Conservation (phyloP, 805 yeast genomes). For the Yueomyces sinensis region DNA sequence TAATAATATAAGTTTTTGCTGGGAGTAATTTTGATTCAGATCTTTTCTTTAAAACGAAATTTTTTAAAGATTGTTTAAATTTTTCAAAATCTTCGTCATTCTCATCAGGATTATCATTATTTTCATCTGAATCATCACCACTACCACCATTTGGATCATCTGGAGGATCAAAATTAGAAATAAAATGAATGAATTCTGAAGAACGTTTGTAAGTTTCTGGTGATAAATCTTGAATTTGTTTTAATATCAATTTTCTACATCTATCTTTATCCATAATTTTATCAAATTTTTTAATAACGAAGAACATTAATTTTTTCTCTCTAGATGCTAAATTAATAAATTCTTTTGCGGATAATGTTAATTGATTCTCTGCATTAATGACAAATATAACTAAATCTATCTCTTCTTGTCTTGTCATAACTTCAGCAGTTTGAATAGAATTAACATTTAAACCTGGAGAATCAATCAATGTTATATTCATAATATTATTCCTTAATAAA, state of each 20-base stretch:
- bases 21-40: slow-evolving; percentile 83
- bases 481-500: slow-evolving; percentile 74
- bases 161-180: slow-evolving; percentile 31
- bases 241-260: slow-evolving; percentile 64
- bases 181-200: slow-evolving; percentile 86
- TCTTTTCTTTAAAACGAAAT: slow-evolving; percentile 79
- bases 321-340: slow-evolving; percentile 82
- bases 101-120: slow-evolving; percentile 22
- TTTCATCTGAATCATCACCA: slow-evolving; percentile 18
- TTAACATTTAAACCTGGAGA: slow-evolving; percentile 96
- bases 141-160: slow-evolving; percentile 25
- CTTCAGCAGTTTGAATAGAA: slow-evolving; percentile 86
- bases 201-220: slow-evolving; percentile 89
- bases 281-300: slow-evolving; percentile 89
- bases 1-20: slow-evolving; percentile 73
- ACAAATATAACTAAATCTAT: slow-evolving; percentile 94
- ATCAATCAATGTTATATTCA: slow-evolving; percentile 85
- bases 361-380: slow-evolving; percentile 90
- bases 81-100: slow-evolving; percentile 61
- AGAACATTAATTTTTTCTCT: slow-evolving; percentile 84
- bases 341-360: slow-evolving; percentile 87
- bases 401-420: slow-evolving; percentile 92
- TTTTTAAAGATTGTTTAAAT: slow-evolving; percentile 72
- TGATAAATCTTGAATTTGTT: slow-evolving; percentile 72
- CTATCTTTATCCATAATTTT: slow-evolving; percentile 67